Percentiles rank a stretch among this genome's conserved stretches.
Conservation (phyloP, 768 basidiomycete species). For the Paxillus involutus region DNA sequence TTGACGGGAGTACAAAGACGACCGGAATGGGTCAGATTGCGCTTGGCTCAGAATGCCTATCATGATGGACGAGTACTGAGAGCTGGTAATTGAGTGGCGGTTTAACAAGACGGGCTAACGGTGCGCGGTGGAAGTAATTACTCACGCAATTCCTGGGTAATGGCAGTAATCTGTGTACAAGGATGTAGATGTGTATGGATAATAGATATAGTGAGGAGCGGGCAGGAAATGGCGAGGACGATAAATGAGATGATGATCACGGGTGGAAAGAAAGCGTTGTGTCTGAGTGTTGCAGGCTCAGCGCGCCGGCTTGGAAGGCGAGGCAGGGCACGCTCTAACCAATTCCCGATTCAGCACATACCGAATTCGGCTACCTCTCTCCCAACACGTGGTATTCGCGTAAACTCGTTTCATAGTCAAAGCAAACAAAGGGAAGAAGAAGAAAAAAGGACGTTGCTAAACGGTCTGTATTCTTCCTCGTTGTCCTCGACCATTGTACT, state of each 20-base stretch:
- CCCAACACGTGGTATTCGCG: slow-evolving; percentile 26
- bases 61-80: slow-evolving; percentile 16
- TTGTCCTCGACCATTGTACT: slow-evolving; percentile 3
- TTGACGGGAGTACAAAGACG: slow-evolving; percentile 16
- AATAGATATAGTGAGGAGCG: slow-evolving; percentile 1
- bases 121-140: not conserved
- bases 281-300: slow-evolving; percentile 18
- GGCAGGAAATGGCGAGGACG: slow-evolving; percentile 1
- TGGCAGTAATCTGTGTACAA: not conserved
- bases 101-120: slow-evolving; percentile 3
- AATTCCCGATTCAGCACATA: slow-evolving; percentile 26
- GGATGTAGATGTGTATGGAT: not conserved
- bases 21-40: slow-evolving; percentile 7
- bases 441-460: not conserved
- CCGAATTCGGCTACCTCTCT: slow-evolving; percentile 25
- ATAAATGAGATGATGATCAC: slow-evolving; percentile 6
- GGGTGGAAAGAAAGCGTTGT: slow-evolving; percentile 14
- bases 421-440: not conserved
- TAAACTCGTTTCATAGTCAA: not conserved
- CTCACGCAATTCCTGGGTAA: slow-evolving; percentile 1
- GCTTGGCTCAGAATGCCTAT: slow-evolving; percentile 6
- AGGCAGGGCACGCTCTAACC: slow-evolving; percentile 33
- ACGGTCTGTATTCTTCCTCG: not conserved
- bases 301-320: slow-evolving; percentile 31
- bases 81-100: slow-evolving; percentile 12